A percentile compares a stretch with the other conserved stretches of the same genome.
These are phyloP conservation scores for Penicillium capsulatum DNA, from an alignment of 2,329 filamentous ascomycete genomes.

Conservation along the genomic window DNA sequence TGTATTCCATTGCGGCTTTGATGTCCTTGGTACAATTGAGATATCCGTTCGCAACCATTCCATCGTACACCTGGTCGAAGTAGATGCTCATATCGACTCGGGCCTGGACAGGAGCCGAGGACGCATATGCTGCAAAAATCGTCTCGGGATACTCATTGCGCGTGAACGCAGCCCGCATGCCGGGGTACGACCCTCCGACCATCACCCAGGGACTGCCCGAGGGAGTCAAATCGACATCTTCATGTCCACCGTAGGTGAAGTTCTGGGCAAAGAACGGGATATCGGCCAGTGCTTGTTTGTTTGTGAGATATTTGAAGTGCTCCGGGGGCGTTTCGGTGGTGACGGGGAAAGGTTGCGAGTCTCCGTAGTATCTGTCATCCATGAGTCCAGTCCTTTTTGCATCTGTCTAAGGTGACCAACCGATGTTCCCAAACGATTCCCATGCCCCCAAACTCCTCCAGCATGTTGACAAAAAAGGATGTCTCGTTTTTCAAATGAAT, in stretches of 20 bases:
- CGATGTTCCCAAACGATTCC: constrained; percentile 45
- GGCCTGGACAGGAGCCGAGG: constrained; percentile 46
- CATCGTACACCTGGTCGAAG: constrained; percentile 48
- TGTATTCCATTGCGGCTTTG: constrained; percentile 47
- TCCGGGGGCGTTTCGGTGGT: constrained; percentile 36
- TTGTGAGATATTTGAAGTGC: constrained; percentile 42
- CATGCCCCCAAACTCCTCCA: constrained; percentile 36
- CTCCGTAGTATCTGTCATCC: constrained; percentile 40
- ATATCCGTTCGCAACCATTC: constrained; percentile 48
- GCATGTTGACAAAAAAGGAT: constrained; percentile 30
- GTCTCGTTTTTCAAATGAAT: constrained; percentile 28
- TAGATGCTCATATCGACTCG: constrained; percentile 50
- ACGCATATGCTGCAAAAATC: constrained; percentile 40
- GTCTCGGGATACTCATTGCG: constrained; percentile 43
- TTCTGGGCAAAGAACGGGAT: constrained; percentile 43
- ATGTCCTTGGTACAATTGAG: constrained; percentile 50
- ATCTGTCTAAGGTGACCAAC: constrained; percentile 18
- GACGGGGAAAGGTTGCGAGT: constrained; percentile 38
- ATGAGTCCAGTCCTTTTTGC: not conserved
- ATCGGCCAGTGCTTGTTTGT: constrained; percentile 44
- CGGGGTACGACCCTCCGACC: constrained; percentile 46
- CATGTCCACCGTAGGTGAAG: constrained; percentile 33
- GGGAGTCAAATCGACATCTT: constrained; percentile 38
- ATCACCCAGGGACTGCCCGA: constrained; percentile 44
- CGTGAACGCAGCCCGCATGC: constrained; percentile 43